Conservation (phyloP, 1,284 basidiomycete genomes). For the Puccinia coronata region DNA sequence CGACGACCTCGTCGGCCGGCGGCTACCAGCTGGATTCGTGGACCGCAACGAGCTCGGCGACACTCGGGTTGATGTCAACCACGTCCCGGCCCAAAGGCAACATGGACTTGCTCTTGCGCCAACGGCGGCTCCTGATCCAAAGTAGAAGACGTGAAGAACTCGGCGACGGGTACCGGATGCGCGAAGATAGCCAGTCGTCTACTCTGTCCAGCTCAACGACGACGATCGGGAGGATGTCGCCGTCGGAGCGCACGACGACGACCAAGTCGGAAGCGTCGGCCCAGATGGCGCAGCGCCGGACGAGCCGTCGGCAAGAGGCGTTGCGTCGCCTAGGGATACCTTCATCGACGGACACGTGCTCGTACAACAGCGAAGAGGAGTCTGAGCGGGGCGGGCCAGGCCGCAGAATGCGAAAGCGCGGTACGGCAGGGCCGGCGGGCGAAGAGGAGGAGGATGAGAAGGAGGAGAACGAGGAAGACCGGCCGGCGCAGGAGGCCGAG, state of each 20-base stretch:
- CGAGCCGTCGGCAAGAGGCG: slow-evolving; percentile 32
- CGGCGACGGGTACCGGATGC: not conserved
- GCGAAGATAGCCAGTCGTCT: slow-evolving; percentile 8
- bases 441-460: not conserved
- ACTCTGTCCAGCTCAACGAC: slow-evolving; percentile 35
- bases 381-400: not conserved
- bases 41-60: slow-evolving; percentile 10
- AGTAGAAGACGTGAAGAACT: not conserved
- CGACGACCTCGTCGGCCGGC: no score
- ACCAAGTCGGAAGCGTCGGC: not conserved
- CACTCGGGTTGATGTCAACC: not conserved
- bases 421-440: not conserved
- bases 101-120: not conserved
- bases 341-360: slow-evolving; percentile 7
- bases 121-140: slow-evolving; percentile 10
- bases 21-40: slow-evolving; percentile 12
- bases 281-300: not conserved
- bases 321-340: slow-evolving; percentile 30
- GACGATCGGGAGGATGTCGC: not conserved
- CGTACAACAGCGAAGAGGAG: not conserved
- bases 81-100: not conserved
- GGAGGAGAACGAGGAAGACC: slow-evolving; percentile 12
- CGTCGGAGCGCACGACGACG: slow-evolving; percentile 12
- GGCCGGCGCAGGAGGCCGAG: not conserved
- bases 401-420: not conserved